These are phyloP conservation scores for Murraya koenigii DNA, from an alignment of 345 rosid species.

Conservation along the genomic window DNA sequence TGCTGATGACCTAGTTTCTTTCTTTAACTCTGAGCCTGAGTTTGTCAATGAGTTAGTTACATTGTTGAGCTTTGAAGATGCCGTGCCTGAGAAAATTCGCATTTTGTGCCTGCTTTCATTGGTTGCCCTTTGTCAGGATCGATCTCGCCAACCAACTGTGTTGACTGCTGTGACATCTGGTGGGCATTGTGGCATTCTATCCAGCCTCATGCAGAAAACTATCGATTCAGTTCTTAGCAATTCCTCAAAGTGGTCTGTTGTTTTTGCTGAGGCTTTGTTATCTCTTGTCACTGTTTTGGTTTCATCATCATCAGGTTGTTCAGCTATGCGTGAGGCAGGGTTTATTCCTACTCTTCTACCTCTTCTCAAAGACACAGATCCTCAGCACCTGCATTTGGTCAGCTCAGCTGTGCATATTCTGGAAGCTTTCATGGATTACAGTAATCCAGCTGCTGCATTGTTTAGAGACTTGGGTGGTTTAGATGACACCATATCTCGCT, in stretches of 20 bases:
- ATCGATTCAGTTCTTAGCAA: constrained; percentile 72
- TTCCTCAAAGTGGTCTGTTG: constrained; percentile 73
- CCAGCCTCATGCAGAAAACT: constrained; percentile 89
- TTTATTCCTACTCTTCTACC: constrained; percentile 89
- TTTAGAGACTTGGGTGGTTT: constrained; percentile 96
- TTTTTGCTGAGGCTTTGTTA: constrained; percentile 82
- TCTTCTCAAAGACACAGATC: constrained; percentile 89
- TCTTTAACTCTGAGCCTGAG: constrained; percentile 91
- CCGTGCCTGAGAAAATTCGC: constrained; percentile 84
- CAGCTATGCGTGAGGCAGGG: constrained; percentile 96
- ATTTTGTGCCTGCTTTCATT: constrained; percentile 71
- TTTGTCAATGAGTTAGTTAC: constrained; percentile 85
- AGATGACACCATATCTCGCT: constrained; percentile 84
- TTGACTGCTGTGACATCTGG: constrained; percentile 90
- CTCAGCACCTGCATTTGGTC: constrained; percentile 91
- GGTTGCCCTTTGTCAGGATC: constrained; percentile 93
- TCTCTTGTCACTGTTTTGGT: constrained; percentile 90
- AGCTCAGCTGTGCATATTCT: constrained; percentile 82
- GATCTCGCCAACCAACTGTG: constrained; percentile 79
- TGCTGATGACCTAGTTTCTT: constrained; percentile 73
- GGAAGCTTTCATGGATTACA: constrained; percentile 93
- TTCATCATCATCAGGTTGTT: constrained; percentile 86
- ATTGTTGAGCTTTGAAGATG: constrained; percentile 74
- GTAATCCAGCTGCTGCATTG: constrained; percentile 89
- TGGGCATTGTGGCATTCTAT: constrained; percentile 83